phyloP scores from a whole-genome alignment of 164 flowering plant genomes.

The Kingdonia uniflora region DNA sequence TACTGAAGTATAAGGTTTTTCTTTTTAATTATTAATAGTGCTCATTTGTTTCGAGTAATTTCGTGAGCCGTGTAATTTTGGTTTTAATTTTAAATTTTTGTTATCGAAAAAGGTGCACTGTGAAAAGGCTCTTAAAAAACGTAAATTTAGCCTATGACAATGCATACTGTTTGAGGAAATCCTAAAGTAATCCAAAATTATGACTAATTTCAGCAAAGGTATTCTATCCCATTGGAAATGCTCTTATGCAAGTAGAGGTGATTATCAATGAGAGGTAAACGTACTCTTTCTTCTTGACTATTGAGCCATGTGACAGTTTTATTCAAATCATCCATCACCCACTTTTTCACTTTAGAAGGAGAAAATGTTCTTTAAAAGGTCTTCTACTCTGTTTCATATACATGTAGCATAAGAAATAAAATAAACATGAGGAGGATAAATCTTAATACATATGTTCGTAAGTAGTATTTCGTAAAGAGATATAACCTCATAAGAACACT shows the following conservation, averaged over 20 bases:
- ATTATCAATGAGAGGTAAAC: neutral
- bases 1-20: too few relatives aligned
- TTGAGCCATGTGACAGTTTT: slow-evolving; percentile 74
- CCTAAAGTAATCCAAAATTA: neutral
- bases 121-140: neutral
- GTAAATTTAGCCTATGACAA: neutral
- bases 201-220: too few relatives aligned
- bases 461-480: slow-evolving; percentile 15
- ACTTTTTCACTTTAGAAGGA: slow-evolving; percentile 57
- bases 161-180: neutral
- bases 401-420: slow-evolving; percentile 1
- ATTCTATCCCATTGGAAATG: neutral
- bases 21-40: too few relatives aligned
- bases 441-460: neutral
- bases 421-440: neutral
- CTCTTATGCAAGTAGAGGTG: neutral
- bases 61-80: too few relatives aligned
- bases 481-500: slow-evolving; percentile 29
- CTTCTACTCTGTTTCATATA: slow-evolving; percentile 25
- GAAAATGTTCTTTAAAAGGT: slow-evolving; percentile 23
- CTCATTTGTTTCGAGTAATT: too few relatives aligned
- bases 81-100: too few relatives aligned
- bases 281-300: slow-evolving; percentile 84
- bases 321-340: slow-evolving; percentile 67
- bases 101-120: too few relatives aligned